These are phyloP conservation scores for Botrytis cinerea DNA, from an alignment of 2,329 filamentous ascomycete genomes.

Conservation along the genomic window DNA sequence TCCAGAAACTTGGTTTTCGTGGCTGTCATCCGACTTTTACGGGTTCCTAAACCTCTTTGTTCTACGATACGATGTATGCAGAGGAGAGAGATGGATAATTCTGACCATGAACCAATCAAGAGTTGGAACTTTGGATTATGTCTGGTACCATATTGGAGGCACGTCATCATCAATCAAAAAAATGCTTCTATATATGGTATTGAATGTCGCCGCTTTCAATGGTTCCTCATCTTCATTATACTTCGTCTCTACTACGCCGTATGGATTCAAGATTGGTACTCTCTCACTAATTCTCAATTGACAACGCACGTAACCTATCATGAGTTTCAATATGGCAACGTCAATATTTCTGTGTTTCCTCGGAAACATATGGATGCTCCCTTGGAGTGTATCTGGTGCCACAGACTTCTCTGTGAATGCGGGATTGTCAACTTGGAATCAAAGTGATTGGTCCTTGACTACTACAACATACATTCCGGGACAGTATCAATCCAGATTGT, in stretches of 20 bases:
- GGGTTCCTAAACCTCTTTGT: neutral
- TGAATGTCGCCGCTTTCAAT: neutral
- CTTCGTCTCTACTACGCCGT: neutral
- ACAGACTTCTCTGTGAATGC: conserved; percentile 37
- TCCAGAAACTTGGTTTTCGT: conserved; percentile 16
- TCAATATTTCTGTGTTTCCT: neutral
- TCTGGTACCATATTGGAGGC: neutral
- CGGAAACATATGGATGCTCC: neutral
- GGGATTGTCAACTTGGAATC: conserved; percentile 37
- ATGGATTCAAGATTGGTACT: neutral
- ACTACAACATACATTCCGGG: conserved; percentile 36
- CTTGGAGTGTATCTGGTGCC: neutral
- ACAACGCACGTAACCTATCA: neutral
- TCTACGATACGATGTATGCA: neutral
- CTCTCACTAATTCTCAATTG: neutral
- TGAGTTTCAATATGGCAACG: neutral
- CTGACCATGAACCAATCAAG: neutral
- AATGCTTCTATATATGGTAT: neutral
- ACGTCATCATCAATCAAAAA: neutral
- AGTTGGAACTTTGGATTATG: neutral
- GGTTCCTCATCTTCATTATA: neutral
- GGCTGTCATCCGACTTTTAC: neutral
- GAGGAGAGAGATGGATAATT: neutral
- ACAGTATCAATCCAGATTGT: conserved; percentile 40
- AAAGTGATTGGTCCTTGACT: conserved; percentile 39